Evolutionary conservation across 306 rosid species (phyloP).

Genomic region (Hylodesmum podocarpum): DNA sequence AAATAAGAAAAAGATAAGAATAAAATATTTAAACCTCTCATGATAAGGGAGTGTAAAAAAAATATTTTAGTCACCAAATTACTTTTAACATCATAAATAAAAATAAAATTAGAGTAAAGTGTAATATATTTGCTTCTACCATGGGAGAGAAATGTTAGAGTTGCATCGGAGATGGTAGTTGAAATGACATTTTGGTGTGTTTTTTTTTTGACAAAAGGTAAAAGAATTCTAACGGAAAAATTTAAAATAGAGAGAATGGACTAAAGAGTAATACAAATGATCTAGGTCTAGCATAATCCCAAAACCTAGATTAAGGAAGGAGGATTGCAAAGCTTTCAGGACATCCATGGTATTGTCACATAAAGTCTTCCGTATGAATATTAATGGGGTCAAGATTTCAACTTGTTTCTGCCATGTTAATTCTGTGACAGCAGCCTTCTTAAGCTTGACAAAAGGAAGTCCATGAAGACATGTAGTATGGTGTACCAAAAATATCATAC

Average conservation of each 20-base stretch:
- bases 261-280: background rate
- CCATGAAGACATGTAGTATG: slow-evolving; percentile 2
- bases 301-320: background rate
- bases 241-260: background rate
- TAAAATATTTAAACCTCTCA: too few species aligned
- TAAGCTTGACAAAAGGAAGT: slow-evolving; percentile 8
- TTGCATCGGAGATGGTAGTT: too few species aligned
- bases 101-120: too few species aligned
- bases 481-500: slow-evolving; percentile 10
- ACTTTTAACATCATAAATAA: too few species aligned
- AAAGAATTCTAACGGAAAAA: too few species aligned
- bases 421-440: background rate
- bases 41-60: too few species aligned
- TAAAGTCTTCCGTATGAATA: background rate
- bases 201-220: too few species aligned
- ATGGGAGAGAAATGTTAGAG: too few species aligned
- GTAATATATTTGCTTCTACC: too few species aligned
- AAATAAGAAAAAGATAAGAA: too few species aligned
- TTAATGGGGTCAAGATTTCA: slow-evolving; percentile 15
- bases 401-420: slow-evolving; percentile 7
- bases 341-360: slow-evolving; percentile 5
- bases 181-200: too few species aligned
- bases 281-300: background rate
- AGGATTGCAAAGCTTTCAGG: background rate
- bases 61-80: too few species aligned